These are phyloP conservation scores for Curvularia hawaiiensis DNA, from an alignment of 2,329 filamentous ascomycete genomes.

Conservation along the genomic window DNA sequence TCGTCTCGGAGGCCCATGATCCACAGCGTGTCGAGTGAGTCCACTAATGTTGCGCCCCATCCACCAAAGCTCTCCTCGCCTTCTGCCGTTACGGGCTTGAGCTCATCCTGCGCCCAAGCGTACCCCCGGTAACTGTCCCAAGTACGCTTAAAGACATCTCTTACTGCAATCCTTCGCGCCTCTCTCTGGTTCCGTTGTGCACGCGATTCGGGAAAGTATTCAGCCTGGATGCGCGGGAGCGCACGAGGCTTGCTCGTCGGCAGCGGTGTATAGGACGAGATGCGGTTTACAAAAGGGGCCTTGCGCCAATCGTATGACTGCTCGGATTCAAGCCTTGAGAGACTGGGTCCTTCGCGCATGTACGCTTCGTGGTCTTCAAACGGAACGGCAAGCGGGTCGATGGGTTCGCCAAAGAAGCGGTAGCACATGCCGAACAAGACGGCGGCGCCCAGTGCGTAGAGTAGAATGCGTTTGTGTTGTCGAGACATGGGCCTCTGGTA, in stretches of 20 bases:
- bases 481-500: conserved; percentile 38
- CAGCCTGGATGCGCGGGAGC: conserved; percentile 50
- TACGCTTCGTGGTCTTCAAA: conserved; percentile 37
- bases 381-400: conserved; percentile 37
- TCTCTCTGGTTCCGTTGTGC: conserved; percentile 34
- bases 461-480: conserved; percentile 36
- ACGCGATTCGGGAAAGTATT: conserved; percentile 45
- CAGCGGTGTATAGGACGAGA: conserved; percentile 43
- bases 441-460: conserved; percentile 31
- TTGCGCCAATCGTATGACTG: conserved; percentile 49
- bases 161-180: conserved; percentile 46
- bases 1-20: conserved; percentile 56
- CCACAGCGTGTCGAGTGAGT: conserved; percentile 54
- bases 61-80: conserved; percentile 52
- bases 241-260: conserved; percentile 44
- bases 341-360: conserved; percentile 37
- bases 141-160: conserved; percentile 48
- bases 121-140: conserved; percentile 52
- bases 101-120: conserved; percentile 56
- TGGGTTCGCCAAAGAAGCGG: conserved; percentile 33
- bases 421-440: conserved; percentile 37
- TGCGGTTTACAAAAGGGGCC: conserved; percentile 48
- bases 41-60: conserved; percentile 55
- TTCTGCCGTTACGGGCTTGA: conserved; percentile 49
- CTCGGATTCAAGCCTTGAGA: conserved; percentile 22